Evolutionary conservation across 495 filamentous ascomycete genomes (phyloP).

Genomic region (Xylaria castorea): DNA sequence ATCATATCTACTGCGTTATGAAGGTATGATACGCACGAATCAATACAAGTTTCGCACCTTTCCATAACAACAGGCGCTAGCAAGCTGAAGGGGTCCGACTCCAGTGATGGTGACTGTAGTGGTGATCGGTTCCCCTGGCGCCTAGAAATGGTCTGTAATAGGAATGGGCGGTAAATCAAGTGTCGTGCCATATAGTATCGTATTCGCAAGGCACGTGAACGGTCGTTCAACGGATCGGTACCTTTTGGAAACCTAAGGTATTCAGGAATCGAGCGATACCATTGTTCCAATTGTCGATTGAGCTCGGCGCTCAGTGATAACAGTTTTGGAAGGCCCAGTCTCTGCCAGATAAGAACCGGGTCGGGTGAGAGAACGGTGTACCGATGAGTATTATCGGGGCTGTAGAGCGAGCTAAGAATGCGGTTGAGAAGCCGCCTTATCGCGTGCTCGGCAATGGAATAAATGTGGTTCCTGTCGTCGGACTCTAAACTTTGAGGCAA

Average conservation of each 20-base stretch:
- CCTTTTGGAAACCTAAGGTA: constrained; percentile 40
- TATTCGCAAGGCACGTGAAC: constrained; percentile 42
- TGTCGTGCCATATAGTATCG: constrained; percentile 47
- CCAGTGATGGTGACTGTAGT: constrained; percentile 29
- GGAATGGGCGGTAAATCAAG: constrained; percentile 46
- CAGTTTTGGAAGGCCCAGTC: constrained; percentile 38
- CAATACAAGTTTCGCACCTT: constrained; percentile 43
- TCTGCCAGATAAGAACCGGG: constrained; percentile 41
- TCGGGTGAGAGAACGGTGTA: constrained; percentile 30
- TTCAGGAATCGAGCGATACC: constrained; percentile 48
- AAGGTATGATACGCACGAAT: constrained; percentile 43
- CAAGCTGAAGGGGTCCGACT: constrained; percentile 35
- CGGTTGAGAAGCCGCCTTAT: constrained; percentile 47
- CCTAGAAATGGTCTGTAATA: constrained; percentile 38
- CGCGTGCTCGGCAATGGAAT: constrained; percentile 46
- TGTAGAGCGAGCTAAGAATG: constrained; percentile 48
- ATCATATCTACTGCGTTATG: constrained; percentile 42
- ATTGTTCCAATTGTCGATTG: constrained; percentile 47
- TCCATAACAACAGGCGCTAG: constrained; percentile 35
- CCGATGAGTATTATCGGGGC: constrained; percentile 36
- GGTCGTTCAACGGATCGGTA: constrained; percentile 36
- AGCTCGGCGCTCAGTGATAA: constrained; percentile 43
- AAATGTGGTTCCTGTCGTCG: constrained; percentile 44
- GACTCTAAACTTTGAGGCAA: constrained; percentile 44
- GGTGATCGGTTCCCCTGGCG: constrained; percentile 37